Evolutionary conservation across 2,329 filamentous ascomycete species (phyloP).

Genomic region (Teratosphaeria viscida): DNA sequence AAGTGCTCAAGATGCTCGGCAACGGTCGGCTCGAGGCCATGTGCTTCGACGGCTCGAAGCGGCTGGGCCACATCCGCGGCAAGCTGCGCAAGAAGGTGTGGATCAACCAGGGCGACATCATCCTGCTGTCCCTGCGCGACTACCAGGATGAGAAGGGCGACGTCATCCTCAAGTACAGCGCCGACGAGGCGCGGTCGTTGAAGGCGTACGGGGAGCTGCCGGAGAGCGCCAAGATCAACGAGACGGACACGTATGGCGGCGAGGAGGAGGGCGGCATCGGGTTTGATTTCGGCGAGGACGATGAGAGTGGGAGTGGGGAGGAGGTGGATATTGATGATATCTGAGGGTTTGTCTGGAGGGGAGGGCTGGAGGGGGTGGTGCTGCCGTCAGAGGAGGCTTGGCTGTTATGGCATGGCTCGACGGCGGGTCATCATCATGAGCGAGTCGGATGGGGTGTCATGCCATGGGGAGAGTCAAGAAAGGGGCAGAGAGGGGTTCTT

Average conservation of each 20-base stretch:
- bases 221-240: slow-evolving; percentile 98
- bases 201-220: slow-evolving; percentile 97
- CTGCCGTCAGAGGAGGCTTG: background rate
- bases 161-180: slow-evolving; percentile 88
- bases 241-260: slow-evolving; percentile 88
- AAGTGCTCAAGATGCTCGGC: slow-evolving; percentile 90
- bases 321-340: slow-evolving; percentile 96
- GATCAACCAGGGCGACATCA: slow-evolving; percentile 98
- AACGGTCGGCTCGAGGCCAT: slow-evolving; percentile 88
- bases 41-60: slow-evolving; percentile 90
- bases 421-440: background rate
- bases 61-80: slow-evolving; percentile 76
- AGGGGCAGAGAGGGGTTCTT: background rate
- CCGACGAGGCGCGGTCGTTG: slow-evolving; percentile 86
- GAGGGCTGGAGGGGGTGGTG: background rate
- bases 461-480: background rate
- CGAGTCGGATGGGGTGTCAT: background rate
- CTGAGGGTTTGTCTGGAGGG: slow-evolving; percentile 31
- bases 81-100: slow-evolving; percentile 99
- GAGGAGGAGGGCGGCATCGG: slow-evolving; percentile 91
- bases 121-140: slow-evolving; percentile 75
- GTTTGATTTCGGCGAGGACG: slow-evolving; percentile 97
- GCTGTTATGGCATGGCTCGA: background rate
- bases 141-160: slow-evolving; percentile 93
- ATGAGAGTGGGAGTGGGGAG: slow-evolving; percentile 51